phyloP scores from a whole-genome alignment of 2,329 filamentous ascomycete species.

The Huntiella moniliformis region DNA sequence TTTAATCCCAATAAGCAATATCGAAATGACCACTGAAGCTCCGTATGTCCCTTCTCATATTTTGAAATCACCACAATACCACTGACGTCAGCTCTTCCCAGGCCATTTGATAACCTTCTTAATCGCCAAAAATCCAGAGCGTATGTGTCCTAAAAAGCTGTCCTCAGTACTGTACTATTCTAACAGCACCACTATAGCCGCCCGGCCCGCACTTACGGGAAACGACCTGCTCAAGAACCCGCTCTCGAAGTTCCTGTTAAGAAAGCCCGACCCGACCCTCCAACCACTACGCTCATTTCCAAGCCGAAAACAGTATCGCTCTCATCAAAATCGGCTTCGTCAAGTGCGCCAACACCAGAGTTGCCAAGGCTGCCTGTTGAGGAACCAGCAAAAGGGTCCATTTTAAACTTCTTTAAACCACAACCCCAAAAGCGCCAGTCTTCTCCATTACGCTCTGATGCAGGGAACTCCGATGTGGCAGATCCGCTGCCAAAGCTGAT shows the following conservation, averaged over 20 bases:
- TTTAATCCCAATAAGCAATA: background rate
- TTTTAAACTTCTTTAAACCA: conserved; percentile 25
- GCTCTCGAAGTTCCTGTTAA: conserved; percentile 16
- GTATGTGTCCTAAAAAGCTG: background rate
- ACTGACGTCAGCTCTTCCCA: background rate
- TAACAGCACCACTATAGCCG: conserved; percentile 4
- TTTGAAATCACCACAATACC: background rate
- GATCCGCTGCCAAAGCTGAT: background rate
- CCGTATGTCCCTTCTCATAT: background rate
- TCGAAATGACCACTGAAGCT: conserved; percentile 2
- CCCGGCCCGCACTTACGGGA: conserved; percentile 23
- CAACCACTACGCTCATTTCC: background rate
- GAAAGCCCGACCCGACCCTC: conserved; percentile 13
- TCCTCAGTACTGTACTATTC: background rate
- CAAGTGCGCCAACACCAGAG: background rate
- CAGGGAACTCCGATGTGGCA: conserved; percentile 2
- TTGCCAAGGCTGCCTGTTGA: background rate
- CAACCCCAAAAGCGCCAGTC: conserved; percentile 15
- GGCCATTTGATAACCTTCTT: conserved; percentile 7
- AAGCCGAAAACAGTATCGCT: conserved; percentile 2
- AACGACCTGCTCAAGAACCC: conserved; percentile 16
- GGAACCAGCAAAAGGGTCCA: conserved; percentile 17
- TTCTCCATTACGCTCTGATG: conserved; percentile 5
- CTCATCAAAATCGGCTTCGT: background rate
- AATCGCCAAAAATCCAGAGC: conserved; percentile 6